Conservation (phyloP, 352 stramenopile species). For the Phytopythium aichiense region DNA sequence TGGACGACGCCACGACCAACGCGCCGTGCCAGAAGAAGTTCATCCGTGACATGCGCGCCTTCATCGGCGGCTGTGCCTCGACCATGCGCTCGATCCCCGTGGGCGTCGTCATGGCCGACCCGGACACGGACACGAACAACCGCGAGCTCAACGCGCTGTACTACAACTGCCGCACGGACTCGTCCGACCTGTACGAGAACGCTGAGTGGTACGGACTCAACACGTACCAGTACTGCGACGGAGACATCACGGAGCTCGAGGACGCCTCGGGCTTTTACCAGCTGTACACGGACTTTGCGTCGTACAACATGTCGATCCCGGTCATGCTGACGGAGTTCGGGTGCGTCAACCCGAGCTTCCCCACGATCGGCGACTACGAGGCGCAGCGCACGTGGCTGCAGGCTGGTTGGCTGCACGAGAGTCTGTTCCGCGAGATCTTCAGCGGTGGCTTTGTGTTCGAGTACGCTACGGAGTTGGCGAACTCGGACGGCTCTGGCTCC, state of each 20-base stretch:
- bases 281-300: conserved; percentile 53
- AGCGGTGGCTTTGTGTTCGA: conserved; percentile 76
- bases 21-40: conserved; percentile 89
- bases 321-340: conserved; percentile 83
- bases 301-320: conserved; percentile 63
- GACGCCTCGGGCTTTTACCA: conserved; percentile 41
- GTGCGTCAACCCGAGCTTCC: conserved; percentile 56
- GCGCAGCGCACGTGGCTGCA: conserved; percentile 66
- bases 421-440: conserved; percentile 47
- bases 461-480: conserved; percentile 73
- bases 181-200: conserved; percentile 51
- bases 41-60: conserved; percentile 76
- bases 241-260: conserved; percentile 4
- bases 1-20: conserved; percentile 35
- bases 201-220: conserved; percentile 81
- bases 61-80: conserved; percentile 45
- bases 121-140: conserved; percentile 28
- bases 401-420: conserved; percentile 52
- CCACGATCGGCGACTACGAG: conserved; percentile 48
- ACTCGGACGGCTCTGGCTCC: conserved; percentile 18
- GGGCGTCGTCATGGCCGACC: conserved; percentile 65
- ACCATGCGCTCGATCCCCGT: conserved; percentile 74
- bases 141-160: conserved; percentile 55
- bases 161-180: conserved; percentile 66
- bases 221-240: conserved; percentile 73